A percentile compares a stretch with the other conserved stretches of the same genome.
Conservation (phyloP, 1,284 basidiomycete species). For the Anthracocystis walkeri region DNA sequence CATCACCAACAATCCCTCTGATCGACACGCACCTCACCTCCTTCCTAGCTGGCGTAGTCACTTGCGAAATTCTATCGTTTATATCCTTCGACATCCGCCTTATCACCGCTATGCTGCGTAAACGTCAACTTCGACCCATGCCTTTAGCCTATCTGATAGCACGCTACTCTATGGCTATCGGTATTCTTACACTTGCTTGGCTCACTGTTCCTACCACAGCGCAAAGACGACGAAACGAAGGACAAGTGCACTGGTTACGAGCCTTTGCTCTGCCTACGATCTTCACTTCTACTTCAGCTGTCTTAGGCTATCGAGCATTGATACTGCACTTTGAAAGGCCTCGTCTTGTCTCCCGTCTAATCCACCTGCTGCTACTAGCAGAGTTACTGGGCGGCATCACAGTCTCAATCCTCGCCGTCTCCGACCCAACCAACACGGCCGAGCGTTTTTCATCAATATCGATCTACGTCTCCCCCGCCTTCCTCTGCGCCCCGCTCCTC, state of each 20-base stretch:
- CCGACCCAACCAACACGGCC: neutral
- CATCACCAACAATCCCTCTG: neutral
- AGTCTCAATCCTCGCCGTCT: slow-evolving; percentile 1
- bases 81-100: slow-evolving; percentile 32
- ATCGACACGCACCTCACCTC: slow-evolving; percentile 37
- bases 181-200: slow-evolving; percentile 12
- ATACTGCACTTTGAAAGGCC: slow-evolving; percentile 31
- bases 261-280: slow-evolving; percentile 16
- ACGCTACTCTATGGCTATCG: slow-evolving; percentile 19
- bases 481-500: slow-evolving; percentile 15
- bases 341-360: neutral
- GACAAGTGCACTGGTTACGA: neutral
- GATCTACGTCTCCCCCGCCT: slow-evolving; percentile 13
- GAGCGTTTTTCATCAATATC: neutral
- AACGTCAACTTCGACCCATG: slow-evolving; percentile 17
- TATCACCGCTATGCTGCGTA: slow-evolving; percentile 13
- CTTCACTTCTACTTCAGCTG: slow-evolving; percentile 33
- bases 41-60: slow-evolving; percentile 19
- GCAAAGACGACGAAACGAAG: neutral
- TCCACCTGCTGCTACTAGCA: slow-evolving; percentile 10
- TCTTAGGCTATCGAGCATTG: slow-evolving; percentile 26
- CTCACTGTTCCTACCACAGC: slow-evolving; percentile 9
- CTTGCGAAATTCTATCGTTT: slow-evolving; percentile 35
- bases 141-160: slow-evolving; percentile 27
- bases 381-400: slow-evolving; percentile 9